These are phyloP conservation scores for Mycena sp. DNA, from an alignment of 1,284 basidiomycete genomes.

Conservation along the genomic window DNA sequence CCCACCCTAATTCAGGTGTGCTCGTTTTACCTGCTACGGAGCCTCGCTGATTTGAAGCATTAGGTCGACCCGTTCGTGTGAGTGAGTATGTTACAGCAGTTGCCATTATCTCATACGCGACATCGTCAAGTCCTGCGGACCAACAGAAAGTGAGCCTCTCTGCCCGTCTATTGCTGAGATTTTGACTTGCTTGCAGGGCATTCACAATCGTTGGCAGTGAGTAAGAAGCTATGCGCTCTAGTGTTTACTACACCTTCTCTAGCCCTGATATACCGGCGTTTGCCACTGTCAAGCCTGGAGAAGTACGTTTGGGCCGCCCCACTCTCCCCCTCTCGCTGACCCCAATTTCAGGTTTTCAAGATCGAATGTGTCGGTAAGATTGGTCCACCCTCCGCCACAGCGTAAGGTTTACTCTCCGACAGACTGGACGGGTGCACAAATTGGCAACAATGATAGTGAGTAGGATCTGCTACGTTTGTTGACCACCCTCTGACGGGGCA, in stretches of 20 bases:
- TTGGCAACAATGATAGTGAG: conserved; percentile 78
- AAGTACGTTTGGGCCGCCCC: conserved; percentile 45
- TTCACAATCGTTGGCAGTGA: conserved; percentile 82
- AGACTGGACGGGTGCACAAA: conserved; percentile 83
- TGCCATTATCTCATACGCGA: conserved; percentile 12
- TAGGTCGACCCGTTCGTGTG: conserved; percentile 72
- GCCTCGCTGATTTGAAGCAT: background rate
- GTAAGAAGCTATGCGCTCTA: conserved; percentile 35
- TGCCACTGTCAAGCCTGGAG: conserved; percentile 71
- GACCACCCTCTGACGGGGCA: background rate
- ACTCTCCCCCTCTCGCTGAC: conserved; percentile 32
- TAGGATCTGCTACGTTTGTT: background rate
- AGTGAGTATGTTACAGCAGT: too few relatives aligned
- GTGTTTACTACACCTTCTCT: conserved; percentile 32
- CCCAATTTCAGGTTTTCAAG: conserved; percentile 68
- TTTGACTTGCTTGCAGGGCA: conserved; percentile 49
- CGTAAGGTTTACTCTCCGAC: background rate
- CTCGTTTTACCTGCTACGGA: background rate
- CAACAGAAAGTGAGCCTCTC: conserved; percentile 64
- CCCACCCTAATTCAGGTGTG: conserved; percentile 60
- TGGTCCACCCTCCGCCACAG: background rate
- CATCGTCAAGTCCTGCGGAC: conserved; percentile 58
- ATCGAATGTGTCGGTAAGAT: conserved; percentile 73
- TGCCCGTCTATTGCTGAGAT: background rate
- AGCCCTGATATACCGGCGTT: conserved; percentile 77